Evolutionary conservation across 208 protist genomes (phyloP).

Genomic region (Sergeia podlipaevii): DNA sequence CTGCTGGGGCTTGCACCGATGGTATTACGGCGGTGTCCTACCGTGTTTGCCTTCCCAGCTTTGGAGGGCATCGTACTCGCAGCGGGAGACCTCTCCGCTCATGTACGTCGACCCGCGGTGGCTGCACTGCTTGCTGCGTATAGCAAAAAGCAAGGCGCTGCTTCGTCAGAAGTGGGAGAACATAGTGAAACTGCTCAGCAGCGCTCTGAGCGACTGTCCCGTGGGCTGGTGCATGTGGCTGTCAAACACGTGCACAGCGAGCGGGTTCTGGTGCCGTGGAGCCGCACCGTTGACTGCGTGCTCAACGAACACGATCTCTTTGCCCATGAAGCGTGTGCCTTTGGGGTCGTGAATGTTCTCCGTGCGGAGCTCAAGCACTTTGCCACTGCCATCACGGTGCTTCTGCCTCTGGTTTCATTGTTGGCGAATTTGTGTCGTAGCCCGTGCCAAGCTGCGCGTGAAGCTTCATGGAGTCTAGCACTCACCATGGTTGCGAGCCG

Average conservation of each 20-base stretch:
- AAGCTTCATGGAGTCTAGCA: slow-evolving; percentile 53
- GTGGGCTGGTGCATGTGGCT: slow-evolving; percentile 51
- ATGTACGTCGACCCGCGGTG: slow-evolving; percentile 62
- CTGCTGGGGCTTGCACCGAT: slow-evolving; percentile 36
- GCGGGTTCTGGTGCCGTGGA: slow-evolving; percentile 78
- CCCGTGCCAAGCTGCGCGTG: slow-evolving; percentile 32
- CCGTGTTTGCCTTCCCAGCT: slow-evolving; percentile 39
- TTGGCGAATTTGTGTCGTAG: slow-evolving; percentile 67
- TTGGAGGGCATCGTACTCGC: slow-evolving; percentile 83
- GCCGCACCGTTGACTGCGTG: slow-evolving; percentile 51
- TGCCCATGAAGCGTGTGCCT: slow-evolving; percentile 38
- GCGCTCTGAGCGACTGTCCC: slow-evolving; percentile 28
- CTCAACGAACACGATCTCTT: slow-evolving; percentile 43
- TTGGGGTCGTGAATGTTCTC: slow-evolving; percentile 51
- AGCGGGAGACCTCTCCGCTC: slow-evolving; percentile 79
- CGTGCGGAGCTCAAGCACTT: slow-evolving; percentile 70
- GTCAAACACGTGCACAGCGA: slow-evolving; percentile 49
- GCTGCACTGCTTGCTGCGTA: slow-evolving; percentile 59
- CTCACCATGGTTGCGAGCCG: slow-evolving; percentile 87
- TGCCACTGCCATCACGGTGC: slow-evolving; percentile 60
- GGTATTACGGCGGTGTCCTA: slow-evolving; percentile 38
- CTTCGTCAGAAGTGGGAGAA: too few species aligned
- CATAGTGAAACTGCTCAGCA: not conserved
- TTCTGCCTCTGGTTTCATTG: slow-evolving; percentile 71
- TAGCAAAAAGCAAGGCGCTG: not conserved